Percentiles rank a stretch among this genome's conserved stretches.
Conservation (phyloP, 2,329 filamentous ascomycete genomes). For the Amauroascus verrucosus region DNA sequence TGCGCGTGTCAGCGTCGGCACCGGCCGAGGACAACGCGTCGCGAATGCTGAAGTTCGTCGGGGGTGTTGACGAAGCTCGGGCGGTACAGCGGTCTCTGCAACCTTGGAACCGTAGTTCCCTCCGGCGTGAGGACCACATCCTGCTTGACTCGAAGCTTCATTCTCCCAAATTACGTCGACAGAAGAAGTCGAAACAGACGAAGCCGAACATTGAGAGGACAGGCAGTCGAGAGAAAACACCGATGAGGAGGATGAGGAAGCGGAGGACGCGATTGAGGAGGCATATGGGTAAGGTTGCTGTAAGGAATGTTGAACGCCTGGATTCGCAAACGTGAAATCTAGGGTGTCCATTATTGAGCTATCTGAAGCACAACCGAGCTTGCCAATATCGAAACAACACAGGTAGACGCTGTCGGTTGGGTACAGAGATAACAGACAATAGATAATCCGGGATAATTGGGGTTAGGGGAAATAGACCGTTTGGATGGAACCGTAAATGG, state of each 20-base stretch:
- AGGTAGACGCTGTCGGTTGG: neutral
- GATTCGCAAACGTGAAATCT: constrained; percentile 34
- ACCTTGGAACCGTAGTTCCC: constrained; percentile 23
- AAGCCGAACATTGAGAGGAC: constrained; percentile 59
- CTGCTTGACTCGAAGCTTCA: constrained; percentile 23
- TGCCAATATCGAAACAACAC: neutral
- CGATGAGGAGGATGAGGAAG: constrained; percentile 65
- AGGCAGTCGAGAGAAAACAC: constrained; percentile 60
- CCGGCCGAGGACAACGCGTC: constrained; percentile 49
- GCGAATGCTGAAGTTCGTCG: constrained; percentile 41
- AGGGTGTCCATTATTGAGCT: constrained; percentile 38
- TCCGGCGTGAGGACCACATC: constrained; percentile 21
- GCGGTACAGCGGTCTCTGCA: constrained; percentile 28
- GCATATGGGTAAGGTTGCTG: constrained; percentile 49
- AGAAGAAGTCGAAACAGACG: constrained; percentile 52
- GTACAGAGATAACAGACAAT: constrained; percentile 10
- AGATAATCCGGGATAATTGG: constrained; percentile 3
- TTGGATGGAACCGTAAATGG: constrained; percentile 14
- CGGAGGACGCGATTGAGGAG: constrained; percentile 61
- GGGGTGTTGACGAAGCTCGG: constrained; percentile 41
- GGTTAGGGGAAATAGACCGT: constrained; percentile 15
- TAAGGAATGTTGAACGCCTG: constrained; percentile 28
- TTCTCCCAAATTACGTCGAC: constrained; percentile 44
- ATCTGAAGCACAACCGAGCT: constrained; percentile 21
- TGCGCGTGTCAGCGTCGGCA: constrained; percentile 72